Base-by-base conservation (phyloP, 75 land plant genomes). In the Cunninghamia lanceolata region DNA sequence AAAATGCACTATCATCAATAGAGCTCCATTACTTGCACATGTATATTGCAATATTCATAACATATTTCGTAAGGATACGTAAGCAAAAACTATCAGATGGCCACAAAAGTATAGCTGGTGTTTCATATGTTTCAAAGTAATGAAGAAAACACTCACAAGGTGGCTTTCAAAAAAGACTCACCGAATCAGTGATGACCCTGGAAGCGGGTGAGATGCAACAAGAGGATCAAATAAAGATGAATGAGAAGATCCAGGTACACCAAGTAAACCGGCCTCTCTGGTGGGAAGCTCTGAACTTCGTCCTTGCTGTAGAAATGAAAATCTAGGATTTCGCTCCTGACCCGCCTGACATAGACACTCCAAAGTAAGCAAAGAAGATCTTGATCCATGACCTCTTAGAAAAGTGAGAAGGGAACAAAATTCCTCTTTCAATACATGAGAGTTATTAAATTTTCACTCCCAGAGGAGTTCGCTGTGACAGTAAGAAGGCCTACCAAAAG, bases 171-270 rank as follows among this genome's bases (percentile, higher is more conserved):
- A 43, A n/a, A 79, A 25, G 40, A 6, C 82, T 80, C 82, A 80
- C 82, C 82, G 82, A n/a, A 80, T 39, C 46, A 80, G n/a, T 45
- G 82, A 42, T 39, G 80, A 77, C n/a, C 82, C 82, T n/a, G 82
- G 16, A 10, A 80, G 82, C 9, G 82, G 32, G 30, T 45, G 47
- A 80, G 82, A 43, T 25, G 82, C 19, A 80, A n/a, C 50, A 9
- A 80, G 82, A 80, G 82, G 82, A 80, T 80, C 82, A 21, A 80
- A 19, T 28, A 80, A 34, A 80, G 82, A 80, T 3, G 82, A 80
- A 80, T 45, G 45, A 45, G 45, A 21, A 3, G 82, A 38, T 80
- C 82, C 82, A 28, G 82, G 21, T 1, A 80, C 25, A 32, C 82
- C 82, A 45, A 80, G 82, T 80, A 80, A 21, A 28, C 82, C 82